A percentile compares a stretch with the other conserved stretches of the same genome.
These are phyloP conservation scores for Sporothrix humicola DNA, from an alignment of 2,329 filamentous ascomycete species.

Conservation along the genomic window DNA sequence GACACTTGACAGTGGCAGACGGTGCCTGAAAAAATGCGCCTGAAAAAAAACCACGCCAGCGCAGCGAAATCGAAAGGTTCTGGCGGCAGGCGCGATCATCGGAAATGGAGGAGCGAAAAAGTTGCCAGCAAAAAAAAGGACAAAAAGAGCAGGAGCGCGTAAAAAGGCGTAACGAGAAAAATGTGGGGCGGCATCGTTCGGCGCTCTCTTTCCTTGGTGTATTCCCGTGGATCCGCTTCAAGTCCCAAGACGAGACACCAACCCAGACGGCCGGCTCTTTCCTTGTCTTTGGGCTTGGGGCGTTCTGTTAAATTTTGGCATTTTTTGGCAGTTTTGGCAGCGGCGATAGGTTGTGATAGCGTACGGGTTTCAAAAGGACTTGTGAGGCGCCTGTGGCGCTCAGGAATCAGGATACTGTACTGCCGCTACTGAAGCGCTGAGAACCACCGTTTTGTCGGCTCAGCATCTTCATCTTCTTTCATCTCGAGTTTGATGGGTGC, in stretches of 20 bases:
- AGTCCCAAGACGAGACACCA: constrained; percentile 9
- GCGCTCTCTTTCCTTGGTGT: constrained; percentile 13
- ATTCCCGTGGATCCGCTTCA: constrained; percentile 30
- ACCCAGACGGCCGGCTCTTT: constrained; percentile 22
- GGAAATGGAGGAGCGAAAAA: constrained; percentile 16
- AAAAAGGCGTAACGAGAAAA: not conserved
- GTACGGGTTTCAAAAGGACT: not conserved
- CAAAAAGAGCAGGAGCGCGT: constrained; percentile 30
- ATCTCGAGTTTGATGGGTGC: not conserved
- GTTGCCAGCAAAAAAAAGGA: constrained; percentile 12
- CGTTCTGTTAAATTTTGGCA: not conserved
- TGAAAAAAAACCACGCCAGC: constrained; percentile 6
- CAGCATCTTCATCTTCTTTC: not conserved
- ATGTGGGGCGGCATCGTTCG: constrained; percentile 21
- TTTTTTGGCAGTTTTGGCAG: not conserved
- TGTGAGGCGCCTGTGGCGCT: not conserved
- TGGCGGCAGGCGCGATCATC: constrained; percentile 25
- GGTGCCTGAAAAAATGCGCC: not conserved
- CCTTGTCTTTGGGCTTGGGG: not conserved
- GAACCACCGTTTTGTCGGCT: not conserved
- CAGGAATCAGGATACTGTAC: not conserved
- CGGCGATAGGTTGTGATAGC: constrained; percentile 19
- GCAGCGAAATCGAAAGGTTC: constrained; percentile 24
- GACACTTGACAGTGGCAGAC: not conserved
- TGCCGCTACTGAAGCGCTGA: not conserved